These are phyloP conservation scores for Scedosporium minutisporum DNA, from an alignment of 2,329 filamentous ascomycete species.

Conservation along the genomic window DNA sequence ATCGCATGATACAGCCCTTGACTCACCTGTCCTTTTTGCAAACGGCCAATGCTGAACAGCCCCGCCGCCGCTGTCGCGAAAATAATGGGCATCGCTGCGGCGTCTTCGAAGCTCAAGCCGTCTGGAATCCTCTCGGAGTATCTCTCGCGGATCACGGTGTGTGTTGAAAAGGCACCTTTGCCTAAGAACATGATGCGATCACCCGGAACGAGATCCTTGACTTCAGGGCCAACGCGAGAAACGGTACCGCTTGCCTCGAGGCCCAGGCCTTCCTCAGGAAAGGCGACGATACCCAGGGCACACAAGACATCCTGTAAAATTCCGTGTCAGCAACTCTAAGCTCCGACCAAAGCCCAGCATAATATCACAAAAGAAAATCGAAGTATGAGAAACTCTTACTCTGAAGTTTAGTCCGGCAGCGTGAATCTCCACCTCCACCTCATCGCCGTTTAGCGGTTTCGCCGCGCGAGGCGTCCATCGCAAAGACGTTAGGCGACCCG, in stretches of 20 bases:
- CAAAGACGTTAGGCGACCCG: too few species aligned
- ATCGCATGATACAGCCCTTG: conserved; percentile 6
- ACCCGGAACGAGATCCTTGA: conserved; percentile 20
- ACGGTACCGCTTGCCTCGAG: conserved; percentile 22
- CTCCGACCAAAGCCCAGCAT: too few species aligned
- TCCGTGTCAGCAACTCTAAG: too few species aligned
- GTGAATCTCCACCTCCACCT: too few species aligned
- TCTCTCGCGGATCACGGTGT: conserved; percentile 14
- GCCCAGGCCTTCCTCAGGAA: conserved; percentile 10
- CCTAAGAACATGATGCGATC: conserved; percentile 20
- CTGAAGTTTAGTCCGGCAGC: too few species aligned
- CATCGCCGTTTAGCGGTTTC: too few species aligned
- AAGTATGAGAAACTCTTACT: too few species aligned
- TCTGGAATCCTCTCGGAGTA: conserved; percentile 23
- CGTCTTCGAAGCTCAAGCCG: conserved; percentile 23
- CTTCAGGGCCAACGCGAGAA: conserved; percentile 17
- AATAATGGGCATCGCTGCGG: conserved; percentile 24
- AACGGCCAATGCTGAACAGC: conserved; percentile 19
- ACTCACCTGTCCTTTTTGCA: conserved; percentile 16
- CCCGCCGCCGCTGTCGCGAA: conserved; percentile 23
- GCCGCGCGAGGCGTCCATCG: too few species aligned
- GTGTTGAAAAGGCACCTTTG: conserved; percentile 17
- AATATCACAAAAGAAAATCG: too few species aligned
- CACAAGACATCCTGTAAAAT: neutral
- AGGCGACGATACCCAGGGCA: neutral